Evolutionary conservation across 495 filamentous ascomycete species (phyloP), one percentile per base, ranked within the genome.

Genomic region (Xylaria acuta): DNA sequence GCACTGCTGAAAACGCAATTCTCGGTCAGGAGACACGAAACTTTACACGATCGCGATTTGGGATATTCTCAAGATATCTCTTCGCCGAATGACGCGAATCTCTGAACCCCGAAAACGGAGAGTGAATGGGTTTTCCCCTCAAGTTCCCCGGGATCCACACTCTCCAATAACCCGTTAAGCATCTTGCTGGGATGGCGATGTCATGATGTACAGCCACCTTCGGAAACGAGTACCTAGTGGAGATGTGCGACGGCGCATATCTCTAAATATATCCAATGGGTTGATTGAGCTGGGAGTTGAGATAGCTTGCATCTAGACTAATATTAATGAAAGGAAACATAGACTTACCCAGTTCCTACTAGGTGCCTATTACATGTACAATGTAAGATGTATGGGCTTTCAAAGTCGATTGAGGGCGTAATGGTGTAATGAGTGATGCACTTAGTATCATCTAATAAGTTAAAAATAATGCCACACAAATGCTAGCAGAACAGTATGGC

Each of bases 81-180:
- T 30, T 30, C 11, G 9, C 22, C 38, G n/a, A 63, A 63, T 63
- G 59, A 63, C n/a, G 38, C 27, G 34, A 40, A 41, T 63, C 59
- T 63, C 36, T n/a, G 38, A 63, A 43, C 5, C 59, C 58, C 36
- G 59, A 41, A 27, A 43, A 27, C 59, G 59, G 59, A 63, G 59
- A 63, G 56, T 30, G 30, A 59, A 32, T 59, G 16, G 56, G 1
- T 6, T 14, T 40, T 22, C 59, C 59, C 59, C 38, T 36, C n/a
- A 12, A 22, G 6, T 22, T 36, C 34, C 12, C 22, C n/a, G n/a
- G n/a, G 59, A 18, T 63, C 59, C 59, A 63, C 59, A 40, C 34
- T 63, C 2, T 30, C 59, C 59, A 38, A 63, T 41, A 18, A 40
- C 1, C 34, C 11, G 9, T 27, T 27, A 25, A 9, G 22, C 34